Conservation (phyloP, 345 rosid species). For the Geranium rotundifolium region DNA sequence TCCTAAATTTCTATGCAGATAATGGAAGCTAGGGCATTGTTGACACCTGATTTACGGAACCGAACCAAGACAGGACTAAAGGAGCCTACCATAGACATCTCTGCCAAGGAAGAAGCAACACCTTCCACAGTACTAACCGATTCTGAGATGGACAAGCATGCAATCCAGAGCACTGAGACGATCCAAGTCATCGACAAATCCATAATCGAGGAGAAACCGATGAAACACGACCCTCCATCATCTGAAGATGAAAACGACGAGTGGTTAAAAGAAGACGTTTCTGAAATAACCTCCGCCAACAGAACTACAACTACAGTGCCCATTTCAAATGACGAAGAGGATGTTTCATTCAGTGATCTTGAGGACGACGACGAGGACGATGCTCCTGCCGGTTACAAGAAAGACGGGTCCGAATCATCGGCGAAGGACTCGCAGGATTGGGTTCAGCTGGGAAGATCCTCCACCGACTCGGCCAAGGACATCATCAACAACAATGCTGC, state of each 20-base stretch:
- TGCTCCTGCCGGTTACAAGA: conserved; percentile 32
- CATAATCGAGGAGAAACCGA: conserved; percentile 51
- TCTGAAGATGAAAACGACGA: conserved; percentile 72
- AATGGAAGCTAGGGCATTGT: conserved; percentile 68
- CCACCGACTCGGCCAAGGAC: conserved; percentile 35
- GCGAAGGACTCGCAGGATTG: conserved; percentile 47
- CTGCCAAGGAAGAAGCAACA: conserved; percentile 29
- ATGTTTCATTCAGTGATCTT: conserved; percentile 90
- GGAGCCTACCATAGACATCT: conserved; percentile 13
- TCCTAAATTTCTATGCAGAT: conserved; percentile 29
- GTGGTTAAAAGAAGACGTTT: conserved; percentile 75
- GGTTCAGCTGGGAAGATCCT: conserved; percentile 48
- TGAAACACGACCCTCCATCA: conserved; percentile 15
- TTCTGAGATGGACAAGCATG: conserved; percentile 38
- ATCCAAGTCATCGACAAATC: conserved; percentile 54
- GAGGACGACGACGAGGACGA: conserved; percentile 70
- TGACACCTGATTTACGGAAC: conserved; percentile 43
- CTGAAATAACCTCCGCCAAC: conserved; percentile 28
- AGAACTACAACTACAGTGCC: conserved; percentile 24
- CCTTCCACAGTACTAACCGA: conserved; percentile 24
- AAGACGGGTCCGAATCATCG: conserved; percentile 45
- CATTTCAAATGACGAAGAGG: conserved; percentile 57
- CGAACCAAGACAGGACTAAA: conserved; percentile 11
- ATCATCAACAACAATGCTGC: conserved; percentile 12
- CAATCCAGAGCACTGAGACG: conserved; percentile 32